Conservation (phyloP, 2,329 filamentous ascomycete genomes). For the Cryphonectria parasitica region DNA sequence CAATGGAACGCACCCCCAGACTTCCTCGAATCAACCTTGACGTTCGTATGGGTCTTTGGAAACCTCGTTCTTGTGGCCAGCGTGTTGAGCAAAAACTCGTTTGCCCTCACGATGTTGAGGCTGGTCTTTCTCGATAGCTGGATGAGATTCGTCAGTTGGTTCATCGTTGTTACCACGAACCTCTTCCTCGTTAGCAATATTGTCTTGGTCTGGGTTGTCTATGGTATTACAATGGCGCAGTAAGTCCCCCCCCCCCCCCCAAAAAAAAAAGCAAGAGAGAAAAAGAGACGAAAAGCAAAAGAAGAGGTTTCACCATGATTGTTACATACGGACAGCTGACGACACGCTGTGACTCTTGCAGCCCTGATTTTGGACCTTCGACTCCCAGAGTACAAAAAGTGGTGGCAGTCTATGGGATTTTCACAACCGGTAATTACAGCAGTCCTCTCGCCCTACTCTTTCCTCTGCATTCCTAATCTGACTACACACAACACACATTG, state of each 20-base stretch:
- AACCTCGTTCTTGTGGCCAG: neutral
- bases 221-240: neutral
- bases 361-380: neutral
- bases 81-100: constrained; percentile 8
- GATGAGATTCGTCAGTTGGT: neutral
- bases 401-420: neutral
- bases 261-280: too few species aligned
- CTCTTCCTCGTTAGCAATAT: neutral
- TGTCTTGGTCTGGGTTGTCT: neutral
- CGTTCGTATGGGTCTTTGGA: neutral
- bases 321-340: neutral
- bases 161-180: constrained; percentile 1
- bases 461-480: neutral
- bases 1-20: neutral
- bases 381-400: too few species aligned
- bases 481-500: too few species aligned
- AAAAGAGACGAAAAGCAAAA: too few species aligned
- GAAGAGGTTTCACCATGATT: too few species aligned
- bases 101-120: neutral
- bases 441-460: neutral
- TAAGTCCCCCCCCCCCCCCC: too few species aligned
- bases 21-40: neutral
- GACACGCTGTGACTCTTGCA: neutral
- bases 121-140: neutral
- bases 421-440: constrained; percentile 1